Evolutionary conservation across 2,329 filamentous ascomycete species (phyloP).

Genomic region (Colletotrichum magnum): DNA sequence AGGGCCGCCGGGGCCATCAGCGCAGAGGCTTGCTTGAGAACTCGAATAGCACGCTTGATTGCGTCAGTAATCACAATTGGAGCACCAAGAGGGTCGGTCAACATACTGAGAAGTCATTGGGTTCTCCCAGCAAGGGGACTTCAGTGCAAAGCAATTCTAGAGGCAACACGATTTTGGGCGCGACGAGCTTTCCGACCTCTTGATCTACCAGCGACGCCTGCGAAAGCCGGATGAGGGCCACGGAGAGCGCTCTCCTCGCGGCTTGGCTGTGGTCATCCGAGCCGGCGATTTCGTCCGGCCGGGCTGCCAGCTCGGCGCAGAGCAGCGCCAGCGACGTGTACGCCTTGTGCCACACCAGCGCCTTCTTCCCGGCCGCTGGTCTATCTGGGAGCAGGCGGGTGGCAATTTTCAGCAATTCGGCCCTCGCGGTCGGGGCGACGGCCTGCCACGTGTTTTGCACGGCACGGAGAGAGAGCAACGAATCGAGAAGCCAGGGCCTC

Average conservation of each 20-base stretch:
- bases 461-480: constrained; percentile 58
- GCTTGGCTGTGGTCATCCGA: constrained; percentile 46
- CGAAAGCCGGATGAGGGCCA: constrained; percentile 55
- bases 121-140: constrained; percentile 48
- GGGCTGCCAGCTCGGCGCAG: constrained; percentile 57
- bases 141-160: constrained; percentile 54
- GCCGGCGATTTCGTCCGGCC: constrained; percentile 49
- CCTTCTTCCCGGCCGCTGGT: constrained; percentile 8
- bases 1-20: constrained; percentile 42
- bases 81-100: not conserved
- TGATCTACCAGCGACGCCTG: constrained; percentile 50
- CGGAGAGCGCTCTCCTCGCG: constrained; percentile 53
- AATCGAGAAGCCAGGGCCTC: constrained; percentile 66
- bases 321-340: constrained; percentile 57
- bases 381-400: constrained; percentile 27
- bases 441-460: constrained; percentile 56
- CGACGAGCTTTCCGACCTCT: constrained; percentile 55
- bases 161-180: constrained; percentile 60
- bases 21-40: constrained; percentile 46
- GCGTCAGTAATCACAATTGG: constrained; percentile 5
- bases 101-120: constrained; percentile 60
- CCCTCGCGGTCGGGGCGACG: constrained; percentile 31
- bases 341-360: constrained; percentile 51
- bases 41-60: constrained; percentile 47
- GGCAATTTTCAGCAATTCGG: constrained; percentile 26